phyloP scores from a whole-genome alignment of 768 basidiomycete species.

The Grammothele lineata region DNA sequence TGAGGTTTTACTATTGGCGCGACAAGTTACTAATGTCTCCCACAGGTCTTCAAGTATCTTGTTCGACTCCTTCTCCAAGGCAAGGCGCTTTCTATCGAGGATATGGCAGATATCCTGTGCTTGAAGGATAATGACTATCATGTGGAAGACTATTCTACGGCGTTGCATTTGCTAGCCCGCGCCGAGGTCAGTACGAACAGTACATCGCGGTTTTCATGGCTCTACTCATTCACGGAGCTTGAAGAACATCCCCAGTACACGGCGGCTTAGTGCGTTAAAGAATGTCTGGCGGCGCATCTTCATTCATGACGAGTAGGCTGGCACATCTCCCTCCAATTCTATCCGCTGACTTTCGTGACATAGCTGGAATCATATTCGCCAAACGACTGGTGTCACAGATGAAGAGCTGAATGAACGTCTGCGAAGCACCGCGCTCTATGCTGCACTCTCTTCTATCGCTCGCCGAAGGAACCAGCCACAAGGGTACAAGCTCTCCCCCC shows the following conservation, averaged over 20 bases:
- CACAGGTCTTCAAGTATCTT: constrained; percentile 65
- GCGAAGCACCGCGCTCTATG: constrained; percentile 69
- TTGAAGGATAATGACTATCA: constrained; percentile 71
- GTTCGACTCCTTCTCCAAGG: constrained; percentile 71
- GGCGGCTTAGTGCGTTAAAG: constrained; percentile 64
- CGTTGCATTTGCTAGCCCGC: constrained; percentile 60
- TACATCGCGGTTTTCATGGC: background rate
- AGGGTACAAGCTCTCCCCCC: constrained; percentile 52
- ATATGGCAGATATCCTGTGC: constrained; percentile 77
- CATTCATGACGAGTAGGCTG: constrained; percentile 74
- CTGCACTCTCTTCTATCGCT: constrained; percentile 51
- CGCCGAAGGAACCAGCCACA: constrained; percentile 35
- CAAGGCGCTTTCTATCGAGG: constrained; percentile 70
- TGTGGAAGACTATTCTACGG: constrained; percentile 63
- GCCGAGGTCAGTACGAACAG: constrained; percentile 51
- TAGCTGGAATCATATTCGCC: constrained; percentile 77
- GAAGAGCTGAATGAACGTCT: constrained; percentile 70
- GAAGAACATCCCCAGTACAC: constrained; percentile 66
- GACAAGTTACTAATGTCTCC: background rate
- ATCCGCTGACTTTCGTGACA: background rate
- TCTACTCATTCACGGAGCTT: background rate
- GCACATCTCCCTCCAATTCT: background rate
- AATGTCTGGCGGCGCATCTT: constrained; percentile 87
- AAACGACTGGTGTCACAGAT: constrained; percentile 74
- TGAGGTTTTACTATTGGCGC: no score